Base-by-base conservation (phyloP, 73 alveolate species). In the Halteria grandinella region DNA sequence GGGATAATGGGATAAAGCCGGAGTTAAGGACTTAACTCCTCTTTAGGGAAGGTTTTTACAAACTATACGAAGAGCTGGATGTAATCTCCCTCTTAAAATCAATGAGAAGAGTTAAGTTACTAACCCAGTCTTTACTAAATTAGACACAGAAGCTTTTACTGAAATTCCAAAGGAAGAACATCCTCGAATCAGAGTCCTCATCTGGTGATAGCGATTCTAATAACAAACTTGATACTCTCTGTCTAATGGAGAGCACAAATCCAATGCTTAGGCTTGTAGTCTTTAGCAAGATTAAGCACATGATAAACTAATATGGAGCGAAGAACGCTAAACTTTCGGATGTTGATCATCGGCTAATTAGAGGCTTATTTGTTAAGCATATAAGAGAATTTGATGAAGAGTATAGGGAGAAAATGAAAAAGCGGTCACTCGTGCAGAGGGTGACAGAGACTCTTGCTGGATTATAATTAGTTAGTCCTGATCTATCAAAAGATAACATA, bases 131-230 rank as follows among this genome's bases (percentile, higher is more conserved):
- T 14, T 53, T 53, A 25, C 69, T 53, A 10, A 53, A 53, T 53
- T 40, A 53, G 28, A 53, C 23, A 40, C 47, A 53, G 20, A 53
- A 53, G 17, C 6, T 53, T 8, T 45, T 53, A 4, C 23, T 53
- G 69, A 53, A 53, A 18, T 53, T 53, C 20, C 17, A 53, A 53
- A 53, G 47, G 69, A 53, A 53, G 28, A 53, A 25, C 49, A 7
- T 53, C 10, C 5, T 53, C 5, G 69, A 53, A 25, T 53, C 69
- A 11, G 63, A 57, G 0, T 71, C 85, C 7, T 18, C 75, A 4
- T 53, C 69, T 8, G 23, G 48, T 12, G 69, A 53, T 53, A 53
- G 69, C 17, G 69, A 53, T 53, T 25, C 48, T 25, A 53, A 53
- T 20, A 45, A 53, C 17, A 25, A 10, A 53, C n/a, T n/a, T n/a